phyloP scores from a whole-genome alignment of 768 basidiomycete genomes.

The Daedaleopsis nitida region DNA sequence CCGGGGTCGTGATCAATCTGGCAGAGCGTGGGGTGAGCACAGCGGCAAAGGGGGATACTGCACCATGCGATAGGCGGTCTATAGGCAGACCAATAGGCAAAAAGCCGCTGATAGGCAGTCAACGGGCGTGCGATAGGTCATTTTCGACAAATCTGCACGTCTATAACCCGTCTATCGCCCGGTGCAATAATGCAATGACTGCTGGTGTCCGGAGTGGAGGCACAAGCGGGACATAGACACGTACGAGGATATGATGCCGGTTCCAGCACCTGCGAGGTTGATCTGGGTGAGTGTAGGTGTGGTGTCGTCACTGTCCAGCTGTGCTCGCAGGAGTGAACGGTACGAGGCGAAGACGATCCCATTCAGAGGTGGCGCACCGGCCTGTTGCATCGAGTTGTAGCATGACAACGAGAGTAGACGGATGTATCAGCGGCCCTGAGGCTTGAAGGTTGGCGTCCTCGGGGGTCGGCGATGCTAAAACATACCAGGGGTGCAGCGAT shows the following conservation, averaged over 20 bases:
- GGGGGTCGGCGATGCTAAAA: slow-evolving; percentile 9
- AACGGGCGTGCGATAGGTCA: no score
- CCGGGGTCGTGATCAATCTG: slow-evolving; percentile 79
- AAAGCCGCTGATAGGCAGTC: no score
- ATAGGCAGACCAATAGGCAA: no score
- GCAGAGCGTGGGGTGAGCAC: not conserved
- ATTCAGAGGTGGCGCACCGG: slow-evolving; percentile 71
- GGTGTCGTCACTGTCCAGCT: slow-evolving; percentile 47
- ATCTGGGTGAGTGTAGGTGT: slow-evolving; percentile 74
- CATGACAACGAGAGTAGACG: not conserved
- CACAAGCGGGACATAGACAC: no score
- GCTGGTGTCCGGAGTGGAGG: no score
- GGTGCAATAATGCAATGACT: no score
- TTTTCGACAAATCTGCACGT: no score
- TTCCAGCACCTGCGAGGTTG: slow-evolving; percentile 75
- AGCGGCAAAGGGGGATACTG: no score
- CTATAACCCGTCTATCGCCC: no score
- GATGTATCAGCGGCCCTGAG: not conserved
- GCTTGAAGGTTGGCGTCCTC: not conserved
- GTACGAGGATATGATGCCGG: slow-evolving; percentile 79
- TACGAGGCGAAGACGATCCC: slow-evolving; percentile 88
- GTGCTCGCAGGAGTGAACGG: slow-evolving; percentile 71
- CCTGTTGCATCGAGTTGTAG: slow-evolving; percentile 19
- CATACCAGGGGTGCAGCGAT: slow-evolving; percentile 79
- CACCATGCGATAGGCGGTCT: no score